Conservation (phyloP, 768 basidiomycete species). For the Macrolepiota albuminosa region DNA sequence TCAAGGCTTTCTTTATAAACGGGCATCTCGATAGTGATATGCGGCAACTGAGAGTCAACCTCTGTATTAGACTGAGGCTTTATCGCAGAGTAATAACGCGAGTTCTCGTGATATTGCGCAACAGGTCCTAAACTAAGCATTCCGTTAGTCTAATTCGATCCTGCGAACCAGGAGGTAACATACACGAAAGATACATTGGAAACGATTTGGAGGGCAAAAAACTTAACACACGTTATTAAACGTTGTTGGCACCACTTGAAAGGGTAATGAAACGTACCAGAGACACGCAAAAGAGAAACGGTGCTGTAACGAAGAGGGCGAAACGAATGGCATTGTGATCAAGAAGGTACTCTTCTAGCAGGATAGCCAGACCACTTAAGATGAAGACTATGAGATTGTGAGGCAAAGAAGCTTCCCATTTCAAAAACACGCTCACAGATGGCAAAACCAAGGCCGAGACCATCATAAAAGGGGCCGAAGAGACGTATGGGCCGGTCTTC, state of each 20-base stretch:
- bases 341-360: conserved; percentile 63
- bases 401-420: conserved; percentile 1
- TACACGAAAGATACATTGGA: conserved; percentile 63
- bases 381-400: conserved; percentile 52
- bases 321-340: conserved; percentile 65
- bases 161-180: conserved; percentile 16
- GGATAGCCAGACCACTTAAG: conserved; percentile 49
- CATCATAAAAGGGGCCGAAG: conserved; percentile 69
- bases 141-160: neutral
- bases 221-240: conserved; percentile 34
- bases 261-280: conserved; percentile 41
- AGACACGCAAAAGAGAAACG: conserved; percentile 73
- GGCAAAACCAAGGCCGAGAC: conserved; percentile 61
- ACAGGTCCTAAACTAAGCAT: conserved; percentile 66
- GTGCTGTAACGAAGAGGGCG: conserved; percentile 56
- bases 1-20: conserved; percentile 87
- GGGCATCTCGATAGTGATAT: conserved; percentile 78
- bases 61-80: conserved; percentile 57
- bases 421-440: conserved; percentile 43
- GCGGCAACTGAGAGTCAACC: conserved; percentile 62
- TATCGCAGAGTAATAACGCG: conserved; percentile 73
- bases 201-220: conserved; percentile 69
- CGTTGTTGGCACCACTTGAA: neutral
- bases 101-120: conserved; percentile 82
- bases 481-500: conserved; percentile 47